Conservation (phyloP, 2,329 filamentous ascomycete species). For the Penicillium sp. region DNA sequence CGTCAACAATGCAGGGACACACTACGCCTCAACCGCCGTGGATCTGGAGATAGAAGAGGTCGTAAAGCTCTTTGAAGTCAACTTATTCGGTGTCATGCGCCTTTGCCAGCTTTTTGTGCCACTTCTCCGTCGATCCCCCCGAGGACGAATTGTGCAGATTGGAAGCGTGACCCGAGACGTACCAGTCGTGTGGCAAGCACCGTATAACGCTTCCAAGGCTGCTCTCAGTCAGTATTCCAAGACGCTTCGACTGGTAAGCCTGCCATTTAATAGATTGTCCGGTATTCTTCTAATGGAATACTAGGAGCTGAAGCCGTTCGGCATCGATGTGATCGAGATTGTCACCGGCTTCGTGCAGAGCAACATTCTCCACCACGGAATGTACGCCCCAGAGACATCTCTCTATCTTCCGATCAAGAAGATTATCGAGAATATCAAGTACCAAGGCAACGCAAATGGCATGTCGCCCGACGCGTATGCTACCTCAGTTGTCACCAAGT, state of each 20-base stretch:
- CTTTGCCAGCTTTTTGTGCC: constrained; percentile 17
- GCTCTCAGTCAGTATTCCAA: constrained; percentile 6
- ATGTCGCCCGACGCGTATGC: constrained; percentile 17
- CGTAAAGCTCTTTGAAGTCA: background rate
- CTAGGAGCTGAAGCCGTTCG: constrained; percentile 1
- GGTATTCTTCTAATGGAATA: background rate
- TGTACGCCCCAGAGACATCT: background rate
- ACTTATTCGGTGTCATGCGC: constrained; percentile 13
- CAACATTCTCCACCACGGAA: constrained; percentile 1
- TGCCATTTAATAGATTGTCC: background rate
- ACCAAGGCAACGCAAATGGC: constrained; percentile 17
- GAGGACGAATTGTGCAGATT: constrained; percentile 19
- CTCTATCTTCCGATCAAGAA: constrained; percentile 5
- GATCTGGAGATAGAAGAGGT: background rate
- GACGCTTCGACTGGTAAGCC: background rate
- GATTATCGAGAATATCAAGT: constrained; percentile 16
- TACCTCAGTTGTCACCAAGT: constrained; percentile 5
- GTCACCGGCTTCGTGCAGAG: constrained; percentile 1
- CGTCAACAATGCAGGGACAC: constrained; percentile 2
- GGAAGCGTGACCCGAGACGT: constrained; percentile 17
- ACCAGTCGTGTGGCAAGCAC: constrained; percentile 7
- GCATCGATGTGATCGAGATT: constrained; percentile 1
- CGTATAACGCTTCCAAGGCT: constrained; percentile 8
- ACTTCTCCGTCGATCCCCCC: constrained; percentile 14
- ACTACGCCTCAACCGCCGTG: background rate